phyloP scores from a whole-genome alignment of 75 land plant genomes.

The Cunninghamia lanceolata region DNA sequence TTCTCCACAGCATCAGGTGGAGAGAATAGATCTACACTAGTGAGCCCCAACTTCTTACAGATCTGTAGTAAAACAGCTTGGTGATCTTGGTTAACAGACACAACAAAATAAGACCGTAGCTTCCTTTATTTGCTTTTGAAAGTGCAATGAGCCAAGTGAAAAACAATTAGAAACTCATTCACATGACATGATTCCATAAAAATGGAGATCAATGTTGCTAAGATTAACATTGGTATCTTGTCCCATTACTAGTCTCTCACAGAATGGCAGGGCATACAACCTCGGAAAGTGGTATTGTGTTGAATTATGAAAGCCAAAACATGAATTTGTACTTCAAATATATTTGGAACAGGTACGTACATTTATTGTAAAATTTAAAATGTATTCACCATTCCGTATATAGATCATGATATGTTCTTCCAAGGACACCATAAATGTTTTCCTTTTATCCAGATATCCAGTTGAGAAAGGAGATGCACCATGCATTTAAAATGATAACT shows the following conservation, averaged over 20 bases:
- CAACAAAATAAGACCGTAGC: not conserved
- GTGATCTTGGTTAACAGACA: not conserved
- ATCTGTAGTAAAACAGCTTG: constrained; percentile 24
- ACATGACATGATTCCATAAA: not conserved
- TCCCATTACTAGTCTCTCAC: not conserved
- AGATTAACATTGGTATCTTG: not conserved
- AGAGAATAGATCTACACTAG: constrained; percentile 66
- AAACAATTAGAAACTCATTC: not conserved
- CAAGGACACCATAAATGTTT: not conserved
- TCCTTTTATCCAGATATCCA: not conserved
- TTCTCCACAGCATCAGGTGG: constrained; percentile 87
- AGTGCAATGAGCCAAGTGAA: not conserved
- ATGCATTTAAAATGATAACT: not conserved
- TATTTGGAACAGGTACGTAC: not conserved
- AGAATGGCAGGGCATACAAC: not conserved
- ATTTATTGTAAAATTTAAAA: not conserved
- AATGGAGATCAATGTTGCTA: not conserved
- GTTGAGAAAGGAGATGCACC: not conserved
- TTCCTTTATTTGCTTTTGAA: not conserved
- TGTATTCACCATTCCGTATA: not conserved
- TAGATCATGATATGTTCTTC: not conserved
- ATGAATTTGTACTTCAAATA: not conserved
- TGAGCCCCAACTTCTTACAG: constrained; percentile 68
- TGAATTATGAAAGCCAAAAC: not conserved
- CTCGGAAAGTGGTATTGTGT: not conserved